Base-by-base conservation (phyloP, 2,329 filamentous ascomycete species). In the Fusarium bulbicola region DNA sequence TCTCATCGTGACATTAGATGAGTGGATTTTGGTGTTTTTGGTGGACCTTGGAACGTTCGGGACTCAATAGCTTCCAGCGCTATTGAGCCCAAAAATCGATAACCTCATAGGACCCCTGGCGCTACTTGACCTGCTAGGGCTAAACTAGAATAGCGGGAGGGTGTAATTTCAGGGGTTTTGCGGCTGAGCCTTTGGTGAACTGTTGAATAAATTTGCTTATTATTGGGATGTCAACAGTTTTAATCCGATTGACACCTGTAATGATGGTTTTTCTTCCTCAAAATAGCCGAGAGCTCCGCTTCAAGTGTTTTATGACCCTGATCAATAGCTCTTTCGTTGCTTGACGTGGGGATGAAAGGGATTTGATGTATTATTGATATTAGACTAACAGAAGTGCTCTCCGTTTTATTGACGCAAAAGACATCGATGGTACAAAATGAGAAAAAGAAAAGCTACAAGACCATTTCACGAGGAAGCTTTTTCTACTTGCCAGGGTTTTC, bases 291-390 rank as follows among this genome's bases (percentile, higher is more conserved):
- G 5, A 0, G 13, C 18, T 20, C 3, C 14, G 4, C n/a, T 15
- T 20, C 5, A 21, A 11, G 5, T 16, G 3, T 6, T 18, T 13
- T 16, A n/a, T 13, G 4, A 7, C 3, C 20, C 16, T 16, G 14
- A n/a, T 21, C 6, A 3, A 2, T 2, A 7, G 14, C 10, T 16
- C 10, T 16, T 11, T 2, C 6, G 9, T 30, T 28, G 1, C 13
- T 40, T n/a, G 21, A 40, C 7, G 34, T 36, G 32, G 32, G 6
- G 32, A 34, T 15, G 6, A 34, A 34, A 15, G 6, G 32, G 15
- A 34, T 34, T 34, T 15, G 32, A 15, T 34, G 14, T 15, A 34
- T 15, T 15, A 34, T 15, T 8, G 7, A 34, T 6, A 3, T 34
- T 34, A 15, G 32, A 34, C 32, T 15, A 34, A 34, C 14, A 15